A percentile compares a stretch with the other conserved stretches of the same genome.
These are phyloP conservation scores for Rhytidiadelphus loreus DNA, from an alignment of 225 moss, liverwort and hornwort species.

Conservation along the genomic window DNA sequence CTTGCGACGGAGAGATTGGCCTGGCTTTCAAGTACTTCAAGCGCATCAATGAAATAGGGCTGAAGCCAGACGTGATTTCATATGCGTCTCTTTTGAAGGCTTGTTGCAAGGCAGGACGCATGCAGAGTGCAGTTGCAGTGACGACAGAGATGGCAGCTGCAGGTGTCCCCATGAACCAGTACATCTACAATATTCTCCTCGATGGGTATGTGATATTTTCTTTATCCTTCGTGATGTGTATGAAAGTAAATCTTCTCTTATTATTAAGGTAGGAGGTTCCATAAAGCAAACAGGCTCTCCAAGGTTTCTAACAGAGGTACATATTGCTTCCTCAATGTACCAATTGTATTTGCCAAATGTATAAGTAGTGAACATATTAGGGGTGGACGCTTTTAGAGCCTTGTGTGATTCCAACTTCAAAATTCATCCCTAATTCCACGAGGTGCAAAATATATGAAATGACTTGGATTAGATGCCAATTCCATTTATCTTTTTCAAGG, in stretches of 20 bases:
- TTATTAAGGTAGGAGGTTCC: neutral
- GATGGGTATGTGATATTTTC: slow-evolving; percentile 44
- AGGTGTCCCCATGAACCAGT: slow-evolving; percentile 51
- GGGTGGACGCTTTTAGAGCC: fast-evolving
- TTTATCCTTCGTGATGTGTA: neutral
- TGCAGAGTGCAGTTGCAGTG: slow-evolving; percentile 70
- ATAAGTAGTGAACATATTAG: neutral
- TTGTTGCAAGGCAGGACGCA: slow-evolving; percentile 77
- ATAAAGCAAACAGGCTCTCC: neutral
- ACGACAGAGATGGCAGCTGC: slow-evolving; percentile 49
- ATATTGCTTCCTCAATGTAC: neutral
- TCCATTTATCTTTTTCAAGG: neutral
- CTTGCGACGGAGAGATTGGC: slow-evolving; percentile 49
- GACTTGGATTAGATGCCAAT: no score
- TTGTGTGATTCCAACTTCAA: neutral
- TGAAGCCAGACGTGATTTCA: slow-evolving; percentile 53
- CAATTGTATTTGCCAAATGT: neutral
- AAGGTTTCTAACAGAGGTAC: fast-evolving
- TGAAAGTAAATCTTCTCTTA: neutral
- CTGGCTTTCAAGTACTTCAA: slow-evolving; percentile 76
- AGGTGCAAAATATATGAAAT: neutral
- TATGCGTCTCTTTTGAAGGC: slow-evolving; percentile 75
- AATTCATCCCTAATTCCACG: neutral
- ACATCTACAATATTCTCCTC: slow-evolving; percentile 71
- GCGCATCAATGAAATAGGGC: slow-evolving; percentile 44